Evolutionary conservation across 176 grass and related monocot genomes (phyloP).

Genomic region (Triticum timopheevii): DNA sequence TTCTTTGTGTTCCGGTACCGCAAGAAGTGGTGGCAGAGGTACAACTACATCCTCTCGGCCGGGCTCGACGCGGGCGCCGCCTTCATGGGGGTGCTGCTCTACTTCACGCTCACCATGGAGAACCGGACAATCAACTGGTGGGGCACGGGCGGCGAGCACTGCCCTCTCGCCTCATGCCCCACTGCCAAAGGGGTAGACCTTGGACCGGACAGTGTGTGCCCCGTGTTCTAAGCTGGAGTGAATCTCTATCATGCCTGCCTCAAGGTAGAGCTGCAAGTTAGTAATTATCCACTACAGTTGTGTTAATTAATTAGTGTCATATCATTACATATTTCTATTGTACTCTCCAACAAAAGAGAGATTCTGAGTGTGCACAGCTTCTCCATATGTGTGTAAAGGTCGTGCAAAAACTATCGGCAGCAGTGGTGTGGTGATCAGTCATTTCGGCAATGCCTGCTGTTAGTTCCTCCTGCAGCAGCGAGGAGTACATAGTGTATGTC

Average conservation of each 20-base stretch:
- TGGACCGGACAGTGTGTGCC: constrained; percentile 25
- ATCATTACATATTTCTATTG: background rate
- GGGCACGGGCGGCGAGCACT: constrained; percentile 66
- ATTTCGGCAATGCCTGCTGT: constrained; percentile 1
- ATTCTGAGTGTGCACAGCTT: too few species aligned
- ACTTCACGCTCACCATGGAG: constrained; percentile 68
- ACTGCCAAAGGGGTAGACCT: constrained; percentile 51
- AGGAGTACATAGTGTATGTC: too few species aligned
- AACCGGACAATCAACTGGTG: constrained; percentile 54
- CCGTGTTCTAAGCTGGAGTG: constrained; percentile 42
- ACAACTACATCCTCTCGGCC: constrained; percentile 87
- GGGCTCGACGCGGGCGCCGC: constrained; percentile 65
- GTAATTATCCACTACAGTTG: background rate
- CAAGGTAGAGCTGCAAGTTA: background rate
- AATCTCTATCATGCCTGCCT: background rate
- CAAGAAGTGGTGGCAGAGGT: constrained; percentile 85
- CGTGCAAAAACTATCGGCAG: background rate
- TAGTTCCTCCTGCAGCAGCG: too few species aligned
- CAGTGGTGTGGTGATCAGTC: background rate
- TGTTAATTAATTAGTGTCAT: background rate
- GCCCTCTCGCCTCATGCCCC: constrained; percentile 63
- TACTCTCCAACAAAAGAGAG: too few species aligned
- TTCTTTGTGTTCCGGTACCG: constrained; percentile 72
- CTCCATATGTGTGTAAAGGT: background rate
- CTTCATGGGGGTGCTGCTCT: constrained; percentile 74